A percentile compares a stretch with the other conserved stretches of the same genome.
Evolutionary conservation across 345 rosid genomes (phyloP).

Genomic region (Orychophragmus violaceus): DNA sequence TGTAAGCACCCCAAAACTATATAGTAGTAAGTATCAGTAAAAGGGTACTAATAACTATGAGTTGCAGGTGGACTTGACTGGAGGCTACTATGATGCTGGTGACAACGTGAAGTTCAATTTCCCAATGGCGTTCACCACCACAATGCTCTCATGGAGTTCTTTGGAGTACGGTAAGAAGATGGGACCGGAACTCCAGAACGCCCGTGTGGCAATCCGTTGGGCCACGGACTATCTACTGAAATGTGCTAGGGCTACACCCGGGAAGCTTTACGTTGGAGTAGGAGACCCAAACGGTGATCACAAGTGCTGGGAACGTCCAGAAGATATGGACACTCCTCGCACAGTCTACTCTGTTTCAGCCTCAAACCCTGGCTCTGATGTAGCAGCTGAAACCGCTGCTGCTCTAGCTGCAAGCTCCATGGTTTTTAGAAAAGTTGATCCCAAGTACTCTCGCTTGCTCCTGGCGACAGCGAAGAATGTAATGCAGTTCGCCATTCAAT

Average conservation of each 20-base stretch:
- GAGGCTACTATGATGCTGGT: conserved; percentile 95
- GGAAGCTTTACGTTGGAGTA: conserved; percentile 84
- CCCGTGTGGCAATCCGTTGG: conserved; percentile 81
- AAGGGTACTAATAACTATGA: neutral
- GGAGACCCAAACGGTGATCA: conserved; percentile 90
- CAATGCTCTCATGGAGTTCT: conserved; percentile 87
- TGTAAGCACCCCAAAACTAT: conserved; percentile 32
- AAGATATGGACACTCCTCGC: conserved; percentile 90
- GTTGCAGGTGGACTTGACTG: conserved; percentile 72
- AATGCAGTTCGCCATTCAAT: conserved; percentile 66
- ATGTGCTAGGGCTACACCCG: conserved; percentile 71
- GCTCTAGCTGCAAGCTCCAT: conserved; percentile 74
- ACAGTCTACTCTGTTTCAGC: conserved; percentile 63
- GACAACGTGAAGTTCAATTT: conserved; percentile 93
- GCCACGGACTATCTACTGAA: conserved; percentile 77
- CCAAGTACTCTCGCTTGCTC: conserved; percentile 49
- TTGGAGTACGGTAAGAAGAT: conserved; percentile 72
- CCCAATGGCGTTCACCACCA: conserved; percentile 95
- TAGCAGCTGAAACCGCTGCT: conserved; percentile 81
- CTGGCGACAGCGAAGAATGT: conserved; percentile 57
- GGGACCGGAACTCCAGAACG: conserved; percentile 54
- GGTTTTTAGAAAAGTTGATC: conserved; percentile 63
- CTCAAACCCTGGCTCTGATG: conserved; percentile 83
- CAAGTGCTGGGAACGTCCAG: conserved; percentile 93
- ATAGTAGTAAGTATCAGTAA: neutral